phyloP scores from a whole-genome alignment of 257 asterid species.

The Fraxinus quadrangulata region DNA sequence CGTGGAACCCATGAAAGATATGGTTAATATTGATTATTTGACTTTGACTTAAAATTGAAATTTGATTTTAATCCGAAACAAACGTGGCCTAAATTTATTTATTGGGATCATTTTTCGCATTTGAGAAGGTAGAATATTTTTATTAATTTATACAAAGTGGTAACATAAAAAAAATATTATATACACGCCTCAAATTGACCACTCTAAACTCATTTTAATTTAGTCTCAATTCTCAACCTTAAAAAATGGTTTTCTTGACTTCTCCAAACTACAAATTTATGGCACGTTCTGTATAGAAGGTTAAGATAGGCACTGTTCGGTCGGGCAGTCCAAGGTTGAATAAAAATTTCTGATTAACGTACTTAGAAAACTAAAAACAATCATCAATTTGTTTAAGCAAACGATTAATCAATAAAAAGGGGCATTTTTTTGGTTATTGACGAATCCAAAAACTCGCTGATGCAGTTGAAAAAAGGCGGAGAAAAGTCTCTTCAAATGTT shows the following conservation, averaged over 20 bases:
- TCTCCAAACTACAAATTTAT: background rate
- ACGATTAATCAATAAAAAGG: background rate
- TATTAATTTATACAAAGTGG: no score
- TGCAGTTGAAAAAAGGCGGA: slow-evolving; percentile 20
- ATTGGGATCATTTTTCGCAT: no score
- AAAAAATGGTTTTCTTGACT: background rate
- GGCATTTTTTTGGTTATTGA: slow-evolving; percentile 17
- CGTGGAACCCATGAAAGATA: no score
- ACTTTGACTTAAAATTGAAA: no score
- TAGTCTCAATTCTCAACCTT: background rate
- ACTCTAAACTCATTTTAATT: no score
- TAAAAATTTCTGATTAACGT: background rate
- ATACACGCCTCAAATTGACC: no score
- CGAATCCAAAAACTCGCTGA: slow-evolving; percentile 44
- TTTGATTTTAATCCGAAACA: no score
- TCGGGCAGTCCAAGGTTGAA: background rate
- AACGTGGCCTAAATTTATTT: no score
- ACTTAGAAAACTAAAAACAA: background rate
- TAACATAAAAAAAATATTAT: no score
- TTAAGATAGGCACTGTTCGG: background rate
- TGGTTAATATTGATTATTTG: no score
- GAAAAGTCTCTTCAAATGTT: slow-evolving; percentile 35
- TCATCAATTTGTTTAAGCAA: slow-evolving; percentile 10
- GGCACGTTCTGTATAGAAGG: background rate
- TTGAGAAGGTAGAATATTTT: background rate